These are phyloP conservation scores for Cetradonia linearis DNA, from an alignment of 495 filamentous ascomycete genomes.

Conservation along the genomic window DNA sequence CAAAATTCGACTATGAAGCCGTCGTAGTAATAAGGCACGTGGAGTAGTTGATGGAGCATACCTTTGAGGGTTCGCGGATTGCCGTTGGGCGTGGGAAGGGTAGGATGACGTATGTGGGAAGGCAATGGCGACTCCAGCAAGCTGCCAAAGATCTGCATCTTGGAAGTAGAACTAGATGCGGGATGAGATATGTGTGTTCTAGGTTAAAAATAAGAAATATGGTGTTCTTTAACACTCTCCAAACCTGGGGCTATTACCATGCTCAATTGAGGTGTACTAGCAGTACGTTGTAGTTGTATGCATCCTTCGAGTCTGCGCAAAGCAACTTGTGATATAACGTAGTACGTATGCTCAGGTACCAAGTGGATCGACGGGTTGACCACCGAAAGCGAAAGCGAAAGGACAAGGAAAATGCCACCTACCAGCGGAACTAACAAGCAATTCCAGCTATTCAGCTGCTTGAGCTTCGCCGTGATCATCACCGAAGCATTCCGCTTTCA, in stretches of 20 bases:
- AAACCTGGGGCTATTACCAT: not conserved
- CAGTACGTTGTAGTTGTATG: too few species aligned
- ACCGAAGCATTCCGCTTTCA: not conserved
- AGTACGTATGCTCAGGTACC: not conserved
- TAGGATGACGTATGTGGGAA: not conserved
- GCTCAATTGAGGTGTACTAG: not conserved
- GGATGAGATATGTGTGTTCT: not conserved
- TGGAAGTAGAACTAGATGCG: not conserved
- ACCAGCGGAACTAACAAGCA: not conserved
- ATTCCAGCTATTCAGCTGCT: not conserved
- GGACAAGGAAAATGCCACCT: not conserved
- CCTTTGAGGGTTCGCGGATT: conserved; percentile 10
- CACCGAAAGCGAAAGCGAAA: conserved; percentile 2
- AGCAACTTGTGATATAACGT: not conserved
- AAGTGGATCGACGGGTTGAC: not conserved
- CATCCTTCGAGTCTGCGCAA: not conserved
- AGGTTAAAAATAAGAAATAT: not conserved
- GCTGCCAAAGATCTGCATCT: conserved; percentile 14
- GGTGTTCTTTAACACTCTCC: too few species aligned
- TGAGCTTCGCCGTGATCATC: not conserved
- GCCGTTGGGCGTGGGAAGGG: not conserved
- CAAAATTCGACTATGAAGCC: not conserved
- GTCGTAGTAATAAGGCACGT: not conserved
- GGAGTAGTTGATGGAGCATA: not conserved
- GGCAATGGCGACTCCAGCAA: not conserved